These are phyloP conservation scores for Xerocomellus amylosporus DNA, from an alignment of 768 basidiomycete species.

Conservation along the genomic window DNA sequence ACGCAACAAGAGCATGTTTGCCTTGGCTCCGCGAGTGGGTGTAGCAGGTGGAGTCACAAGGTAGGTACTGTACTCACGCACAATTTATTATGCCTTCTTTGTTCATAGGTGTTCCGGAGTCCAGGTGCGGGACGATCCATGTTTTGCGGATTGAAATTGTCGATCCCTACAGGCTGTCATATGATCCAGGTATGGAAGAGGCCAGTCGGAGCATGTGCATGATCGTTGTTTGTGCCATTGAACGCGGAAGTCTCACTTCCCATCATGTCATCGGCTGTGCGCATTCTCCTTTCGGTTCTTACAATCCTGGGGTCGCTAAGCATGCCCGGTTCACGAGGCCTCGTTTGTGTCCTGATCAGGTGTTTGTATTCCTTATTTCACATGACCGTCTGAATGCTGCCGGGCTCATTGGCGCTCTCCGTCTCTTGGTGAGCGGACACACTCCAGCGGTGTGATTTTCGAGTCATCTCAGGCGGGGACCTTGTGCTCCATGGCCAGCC, in stretches of 20 bases:
- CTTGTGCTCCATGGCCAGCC: background rate
- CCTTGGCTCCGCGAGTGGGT: constrained; percentile 10
- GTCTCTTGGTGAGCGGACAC: background rate
- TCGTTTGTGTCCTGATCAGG: constrained; percentile 5
- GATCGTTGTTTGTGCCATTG: background rate
- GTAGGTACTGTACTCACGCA: background rate
- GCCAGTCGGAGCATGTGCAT: constrained; percentile 7
- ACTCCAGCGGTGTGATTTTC: constrained; percentile 1
- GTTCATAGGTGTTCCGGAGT: constrained; percentile 1
- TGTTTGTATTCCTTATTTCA: background rate
- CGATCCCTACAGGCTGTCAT: constrained; percentile 12
- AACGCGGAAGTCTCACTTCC: background rate
- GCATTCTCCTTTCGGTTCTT: constrained; percentile 22
- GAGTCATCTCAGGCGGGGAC: constrained; percentile 2
- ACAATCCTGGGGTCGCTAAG: constrained; percentile 11
- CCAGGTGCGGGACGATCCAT: constrained; percentile 5
- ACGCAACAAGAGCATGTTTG: constrained; percentile 20
- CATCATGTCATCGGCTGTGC: constrained; percentile 24
- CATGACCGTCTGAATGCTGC: constrained; percentile 1
- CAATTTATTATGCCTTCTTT: constrained; percentile 1
- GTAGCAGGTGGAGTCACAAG: constrained; percentile 13
- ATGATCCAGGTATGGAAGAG: constrained; percentile 5
- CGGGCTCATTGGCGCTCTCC: background rate
- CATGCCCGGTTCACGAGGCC: constrained; percentile 20
- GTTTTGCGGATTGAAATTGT: constrained; percentile 18